Conservation (phyloP, 192 early-diverging fungal species). For the Coemansia sp. region DNA sequence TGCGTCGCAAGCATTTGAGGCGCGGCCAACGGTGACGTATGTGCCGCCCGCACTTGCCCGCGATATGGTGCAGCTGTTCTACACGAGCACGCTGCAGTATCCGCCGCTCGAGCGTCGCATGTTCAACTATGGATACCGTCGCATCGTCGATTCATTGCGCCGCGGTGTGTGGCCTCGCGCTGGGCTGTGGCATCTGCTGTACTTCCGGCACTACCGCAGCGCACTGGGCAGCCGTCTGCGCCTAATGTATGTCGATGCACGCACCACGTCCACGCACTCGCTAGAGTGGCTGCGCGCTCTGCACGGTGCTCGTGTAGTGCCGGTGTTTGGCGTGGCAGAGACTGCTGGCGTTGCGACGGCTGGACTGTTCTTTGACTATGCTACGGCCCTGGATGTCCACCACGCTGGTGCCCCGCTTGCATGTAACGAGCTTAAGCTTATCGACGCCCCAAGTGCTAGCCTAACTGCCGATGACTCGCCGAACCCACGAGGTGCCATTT, state of each 20-base stretch:
- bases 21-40: constrained; percentile 40
- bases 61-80: constrained; percentile 47
- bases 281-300: constrained; percentile 48
- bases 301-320: constrained; percentile 47
- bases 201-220: constrained; percentile 56
- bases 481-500: constrained; percentile 43
- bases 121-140: constrained; percentile 32
- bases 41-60: constrained; percentile 28
- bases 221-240: constrained; percentile 45
- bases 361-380: constrained; percentile 46
- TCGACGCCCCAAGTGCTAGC: constrained; percentile 6
- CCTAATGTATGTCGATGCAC: constrained; percentile 42
- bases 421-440: constrained; percentile 52
- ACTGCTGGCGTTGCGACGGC: constrained; percentile 25
- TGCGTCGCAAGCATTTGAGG: constrained; percentile 26
- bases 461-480: constrained; percentile 27
- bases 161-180: constrained; percentile 35
- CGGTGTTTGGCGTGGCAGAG: constrained; percentile 30
- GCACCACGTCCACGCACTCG: constrained; percentile 22
- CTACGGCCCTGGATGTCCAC: constrained; percentile 43
- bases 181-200: constrained; percentile 46
- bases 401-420: constrained; percentile 53
- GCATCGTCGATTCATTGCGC: constrained; percentile 34
- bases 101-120: constrained; percentile 43
- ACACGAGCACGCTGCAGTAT: constrained; percentile 39